These are phyloP conservation scores for Ogataea siamensis DNA, from an alignment of 805 yeast species.

Conservation along the genomic window DNA sequence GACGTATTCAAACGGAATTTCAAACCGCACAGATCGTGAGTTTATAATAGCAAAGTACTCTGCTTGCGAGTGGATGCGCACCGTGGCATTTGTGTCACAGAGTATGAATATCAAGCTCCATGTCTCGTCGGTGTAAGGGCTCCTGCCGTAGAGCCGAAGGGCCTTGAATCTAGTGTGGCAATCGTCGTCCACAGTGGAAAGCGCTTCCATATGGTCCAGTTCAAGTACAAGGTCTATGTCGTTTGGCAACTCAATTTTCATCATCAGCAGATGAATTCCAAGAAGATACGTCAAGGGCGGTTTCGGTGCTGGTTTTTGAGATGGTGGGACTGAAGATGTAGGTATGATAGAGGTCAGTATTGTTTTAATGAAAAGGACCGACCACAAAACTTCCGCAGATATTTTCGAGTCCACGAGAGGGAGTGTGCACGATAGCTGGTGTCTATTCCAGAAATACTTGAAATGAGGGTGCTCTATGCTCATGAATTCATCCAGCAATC, in stretches of 20 bases:
- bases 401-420: constrained; percentile 29
- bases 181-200: constrained; percentile 19
- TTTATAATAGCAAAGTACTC: constrained; percentile 17
- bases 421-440: constrained; percentile 21
- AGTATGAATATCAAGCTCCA: constrained; percentile 31
- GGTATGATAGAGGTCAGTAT: constrained; percentile 18
- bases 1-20: constrained; percentile 71
- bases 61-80: constrained; percentile 5
- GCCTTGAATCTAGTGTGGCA: constrained; percentile 23
- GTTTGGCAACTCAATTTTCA: constrained; percentile 28
- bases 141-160: constrained; percentile 29
- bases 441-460: constrained; percentile 16
- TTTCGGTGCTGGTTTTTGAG: too few species aligned
- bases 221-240: constrained; percentile 30
- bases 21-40: constrained; percentile 31
- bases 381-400: constrained; percentile 35
- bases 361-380: constrained; percentile 27
- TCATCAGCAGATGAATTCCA: constrained; percentile 25
- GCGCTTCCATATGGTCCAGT: constrained; percentile 28
- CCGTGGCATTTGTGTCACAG: constrained; percentile 18
- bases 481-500: constrained; percentile 15
- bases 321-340: too few species aligned
- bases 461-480: constrained; percentile 11
- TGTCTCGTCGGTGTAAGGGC: constrained; percentile 25
- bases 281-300: constrained; percentile 18